These are phyloP conservation scores for Priceomyces medius DNA, from an alignment of 805 yeast species.

Conservation along the genomic window DNA sequence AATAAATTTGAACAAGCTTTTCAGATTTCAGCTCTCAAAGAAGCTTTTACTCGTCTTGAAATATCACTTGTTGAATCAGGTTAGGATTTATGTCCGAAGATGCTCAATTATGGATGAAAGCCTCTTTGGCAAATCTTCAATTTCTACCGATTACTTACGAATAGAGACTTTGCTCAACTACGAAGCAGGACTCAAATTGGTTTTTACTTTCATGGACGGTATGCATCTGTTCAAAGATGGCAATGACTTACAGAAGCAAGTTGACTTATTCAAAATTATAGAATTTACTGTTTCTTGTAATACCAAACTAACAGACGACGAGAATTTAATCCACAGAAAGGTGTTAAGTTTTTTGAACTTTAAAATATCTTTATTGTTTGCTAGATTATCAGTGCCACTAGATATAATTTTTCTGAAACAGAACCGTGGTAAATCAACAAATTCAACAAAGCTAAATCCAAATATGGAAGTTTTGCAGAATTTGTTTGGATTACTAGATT, in stretches of 20 bases:
- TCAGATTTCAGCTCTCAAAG: neutral
- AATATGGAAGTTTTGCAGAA: slow-evolving; percentile 4
- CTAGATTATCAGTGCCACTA: neutral
- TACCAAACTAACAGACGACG: neutral
- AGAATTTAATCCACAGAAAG: neutral
- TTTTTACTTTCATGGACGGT: slow-evolving; percentile 21
- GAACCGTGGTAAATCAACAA: neutral
- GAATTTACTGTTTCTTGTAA: slow-evolving; percentile 23
- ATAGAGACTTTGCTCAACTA: slow-evolving; percentile 16
- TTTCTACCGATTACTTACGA: slow-evolving; percentile 22
- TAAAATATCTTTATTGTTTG: slow-evolving; percentile 1
- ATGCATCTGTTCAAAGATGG: slow-evolving; percentile 12
- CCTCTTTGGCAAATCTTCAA: slow-evolving; percentile 12
- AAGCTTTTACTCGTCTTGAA: neutral
- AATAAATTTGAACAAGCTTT: neutral
- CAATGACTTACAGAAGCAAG: neutral
- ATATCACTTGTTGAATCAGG: slow-evolving; percentile 21
- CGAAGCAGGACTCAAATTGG: slow-evolving; percentile 15
- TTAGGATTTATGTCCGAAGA: slow-evolving; percentile 24
- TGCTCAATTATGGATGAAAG: slow-evolving; percentile 11
- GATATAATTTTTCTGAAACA: too few species aligned
- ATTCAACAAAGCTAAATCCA: neutral
- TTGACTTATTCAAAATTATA: slow-evolving; percentile 21
- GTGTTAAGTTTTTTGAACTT: neutral
- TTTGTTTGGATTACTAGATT: slow-evolving; percentile 10